Evolutionary conservation across 2,329 filamentous ascomycete species (phyloP).

Genomic region (Endocalyx cinctus): DNA sequence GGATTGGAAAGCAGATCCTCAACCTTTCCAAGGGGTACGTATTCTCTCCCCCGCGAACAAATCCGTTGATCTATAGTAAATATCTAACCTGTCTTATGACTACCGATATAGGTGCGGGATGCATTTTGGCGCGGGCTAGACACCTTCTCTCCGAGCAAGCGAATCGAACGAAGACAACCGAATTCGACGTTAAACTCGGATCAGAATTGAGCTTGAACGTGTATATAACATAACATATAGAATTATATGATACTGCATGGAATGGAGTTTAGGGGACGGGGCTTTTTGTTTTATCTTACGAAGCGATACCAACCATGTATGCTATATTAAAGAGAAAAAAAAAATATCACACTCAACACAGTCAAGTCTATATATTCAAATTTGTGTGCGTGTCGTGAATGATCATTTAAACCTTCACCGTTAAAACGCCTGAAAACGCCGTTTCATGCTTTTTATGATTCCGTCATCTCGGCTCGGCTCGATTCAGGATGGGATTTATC

Average conservation of each 20-base stretch:
- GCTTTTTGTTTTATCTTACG: no score
- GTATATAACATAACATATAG: constrained; percentile 8
- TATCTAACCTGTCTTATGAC: constrained; percentile 6
- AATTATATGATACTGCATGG: constrained; percentile 20
- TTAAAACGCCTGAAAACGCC: no score
- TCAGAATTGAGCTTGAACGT: constrained; percentile 11
- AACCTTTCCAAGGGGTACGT: constrained; percentile 48
- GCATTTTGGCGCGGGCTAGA: constrained; percentile 34
- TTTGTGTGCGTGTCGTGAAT: no score
- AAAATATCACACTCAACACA: no score
- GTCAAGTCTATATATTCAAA: no score
- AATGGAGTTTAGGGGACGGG: constrained; percentile 26
- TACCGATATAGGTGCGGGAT: constrained; percentile 30
- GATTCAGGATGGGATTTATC: no score
- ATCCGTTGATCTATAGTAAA: not conserved
- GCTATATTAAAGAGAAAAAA: no score
- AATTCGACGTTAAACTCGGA: constrained; percentile 11
- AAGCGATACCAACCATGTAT: no score
- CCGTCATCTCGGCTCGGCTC: no score
- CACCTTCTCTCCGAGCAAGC: constrained; percentile 20
- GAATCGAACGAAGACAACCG: constrained; percentile 16
- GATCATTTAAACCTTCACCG: no score
- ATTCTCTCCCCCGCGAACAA: not conserved
- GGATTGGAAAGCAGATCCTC: constrained; percentile 46
- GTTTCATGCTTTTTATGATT: no score